phyloP scores from a whole-genome alignment of 768 basidiomycete species.

The Leccinellum luteum region DNA sequence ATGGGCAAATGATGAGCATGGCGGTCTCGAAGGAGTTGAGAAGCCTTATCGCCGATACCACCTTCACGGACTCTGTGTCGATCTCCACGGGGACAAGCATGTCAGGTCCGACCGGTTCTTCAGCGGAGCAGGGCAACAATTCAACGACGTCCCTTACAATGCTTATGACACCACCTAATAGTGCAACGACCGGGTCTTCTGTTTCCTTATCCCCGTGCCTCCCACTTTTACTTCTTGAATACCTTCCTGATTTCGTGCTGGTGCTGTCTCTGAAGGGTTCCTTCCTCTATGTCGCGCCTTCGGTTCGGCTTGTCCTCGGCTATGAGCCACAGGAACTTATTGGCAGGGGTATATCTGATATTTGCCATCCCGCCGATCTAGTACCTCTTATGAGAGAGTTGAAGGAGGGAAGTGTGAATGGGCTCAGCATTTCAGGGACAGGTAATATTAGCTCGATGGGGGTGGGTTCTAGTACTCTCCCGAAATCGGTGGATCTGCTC shows the following conservation, averaged over 20 bases:
- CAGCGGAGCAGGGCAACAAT: conserved; percentile 8
- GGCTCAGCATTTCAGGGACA: conserved; percentile 15
- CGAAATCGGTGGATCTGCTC: conserved; percentile 74
- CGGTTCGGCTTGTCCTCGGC: conserved; percentile 74
- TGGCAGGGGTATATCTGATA: conserved; percentile 72
- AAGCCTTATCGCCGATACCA: conserved; percentile 42
- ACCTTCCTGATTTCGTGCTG: conserved; percentile 77
- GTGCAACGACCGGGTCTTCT: conserved; percentile 30
- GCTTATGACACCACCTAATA: conserved; percentile 15
- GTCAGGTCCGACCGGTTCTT: conserved; percentile 24
- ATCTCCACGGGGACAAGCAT: conserved; percentile 41
- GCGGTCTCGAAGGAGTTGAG: conserved; percentile 55
- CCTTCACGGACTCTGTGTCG: conserved; percentile 48
- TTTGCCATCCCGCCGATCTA: conserved; percentile 87
- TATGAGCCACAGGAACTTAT: conserved; percentile 85
- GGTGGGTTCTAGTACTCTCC: conserved; percentile 18
- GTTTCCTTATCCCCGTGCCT: conserved; percentile 43
- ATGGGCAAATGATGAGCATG: conserved; percentile 28
- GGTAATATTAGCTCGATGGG: conserved; percentile 16
- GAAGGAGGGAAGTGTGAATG: conserved; percentile 52
- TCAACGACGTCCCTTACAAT: conserved; percentile 18
- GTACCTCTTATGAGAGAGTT: conserved; percentile 90
- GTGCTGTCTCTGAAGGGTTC: conserved; percentile 91
- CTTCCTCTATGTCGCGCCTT: conserved; percentile 90
- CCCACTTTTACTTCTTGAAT: conserved; percentile 52